These are phyloP conservation scores for Tricholoma saponaceum DNA, from an alignment of 768 basidiomycete species.

Conservation along the genomic window DNA sequence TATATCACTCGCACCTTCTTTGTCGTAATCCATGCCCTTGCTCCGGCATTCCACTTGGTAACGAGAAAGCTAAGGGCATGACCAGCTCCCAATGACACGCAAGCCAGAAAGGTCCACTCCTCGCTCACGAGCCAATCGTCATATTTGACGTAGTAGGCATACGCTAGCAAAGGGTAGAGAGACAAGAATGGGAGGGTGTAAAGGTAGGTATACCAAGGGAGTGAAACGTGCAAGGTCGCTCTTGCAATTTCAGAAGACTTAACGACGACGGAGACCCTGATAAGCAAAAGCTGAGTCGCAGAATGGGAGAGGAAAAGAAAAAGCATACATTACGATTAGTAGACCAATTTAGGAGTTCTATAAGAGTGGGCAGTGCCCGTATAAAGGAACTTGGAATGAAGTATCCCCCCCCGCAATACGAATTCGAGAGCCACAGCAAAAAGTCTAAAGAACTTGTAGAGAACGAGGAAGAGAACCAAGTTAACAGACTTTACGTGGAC, in stretches of 20 bases:
- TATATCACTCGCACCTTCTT: slow-evolving; percentile 44
- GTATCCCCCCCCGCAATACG: neutral
- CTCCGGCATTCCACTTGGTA: slow-evolving; percentile 84
- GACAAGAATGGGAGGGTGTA: slow-evolving; percentile 78
- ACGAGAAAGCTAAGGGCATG: slow-evolving; percentile 92
- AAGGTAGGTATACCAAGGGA: slow-evolving; percentile 68
- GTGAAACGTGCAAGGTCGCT: slow-evolving; percentile 60
- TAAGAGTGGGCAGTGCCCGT: neutral
- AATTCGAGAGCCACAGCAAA: neutral
- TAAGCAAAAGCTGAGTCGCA: neutral
- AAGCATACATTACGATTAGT: slow-evolving; percentile 9
- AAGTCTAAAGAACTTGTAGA: neutral
- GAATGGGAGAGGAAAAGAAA: neutral
- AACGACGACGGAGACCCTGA: slow-evolving; percentile 48
- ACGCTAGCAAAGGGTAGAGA: slow-evolving; percentile 79
- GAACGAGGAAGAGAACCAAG: too few relatives aligned
- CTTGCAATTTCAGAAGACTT: slow-evolving; percentile 64
- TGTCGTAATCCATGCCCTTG: slow-evolving; percentile 78
- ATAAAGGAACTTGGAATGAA: neutral
- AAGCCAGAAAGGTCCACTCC: slow-evolving; percentile 97
- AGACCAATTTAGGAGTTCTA: neutral
- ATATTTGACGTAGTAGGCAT: slow-evolving; percentile 90
- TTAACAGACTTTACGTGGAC: too few relatives aligned
- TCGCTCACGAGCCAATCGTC: slow-evolving; percentile 89
- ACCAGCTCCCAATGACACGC: slow-evolving; percentile 75